These are phyloP conservation scores for Protea cynaroides DNA, from an alignment of 164 flowering plant species.

Conservation along the genomic window DNA sequence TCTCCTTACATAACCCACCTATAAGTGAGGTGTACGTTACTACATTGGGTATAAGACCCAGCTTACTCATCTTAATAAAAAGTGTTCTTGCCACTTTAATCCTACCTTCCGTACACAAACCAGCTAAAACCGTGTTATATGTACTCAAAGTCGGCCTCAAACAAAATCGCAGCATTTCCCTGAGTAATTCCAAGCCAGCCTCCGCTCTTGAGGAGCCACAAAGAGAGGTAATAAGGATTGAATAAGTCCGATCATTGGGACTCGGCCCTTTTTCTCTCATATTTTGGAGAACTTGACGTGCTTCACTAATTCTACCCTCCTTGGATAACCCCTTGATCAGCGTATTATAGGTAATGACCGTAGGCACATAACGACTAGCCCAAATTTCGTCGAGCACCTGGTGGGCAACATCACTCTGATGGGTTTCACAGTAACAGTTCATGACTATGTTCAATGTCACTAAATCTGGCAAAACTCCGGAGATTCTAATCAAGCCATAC, in stretches of 20 bases:
- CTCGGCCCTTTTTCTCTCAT: constrained; percentile 8
- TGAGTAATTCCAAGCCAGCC: constrained; percentile 13
- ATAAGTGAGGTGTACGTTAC: constrained; percentile 21
- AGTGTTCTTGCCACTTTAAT: constrained; percentile 5
- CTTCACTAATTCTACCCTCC: constrained; percentile 17
- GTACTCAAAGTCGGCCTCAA: constrained; percentile 2
- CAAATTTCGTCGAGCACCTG: constrained; percentile 18
- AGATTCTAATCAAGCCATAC: constrained; percentile 4
- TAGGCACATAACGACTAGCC: constrained; percentile 7
- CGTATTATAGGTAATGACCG: constrained; percentile 16
- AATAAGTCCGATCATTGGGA: constrained; percentile 20
- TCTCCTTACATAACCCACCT: constrained; percentile 21
- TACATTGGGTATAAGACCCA: constrained; percentile 15
- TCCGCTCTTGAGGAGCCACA: constrained; percentile 13
- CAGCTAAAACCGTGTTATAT: constrained; percentile 18
- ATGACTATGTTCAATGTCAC: constrained; percentile 17
- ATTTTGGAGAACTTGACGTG: constrained; percentile 12
- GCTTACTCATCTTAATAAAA: constrained; percentile 15
- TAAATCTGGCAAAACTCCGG: constrained; percentile 9
- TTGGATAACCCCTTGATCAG: constrained; percentile 27
- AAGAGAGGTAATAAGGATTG: constrained; percentile 18
- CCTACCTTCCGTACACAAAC: constrained; percentile 18
- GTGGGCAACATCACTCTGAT: constrained; percentile 5
- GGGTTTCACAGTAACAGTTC: constrained; percentile 17
- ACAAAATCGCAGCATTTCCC: constrained; percentile 16